These are phyloP conservation scores for Thielaviopsis ethacetica DNA, from an alignment of 2,329 filamentous ascomycete species.

Conservation along the genomic window DNA sequence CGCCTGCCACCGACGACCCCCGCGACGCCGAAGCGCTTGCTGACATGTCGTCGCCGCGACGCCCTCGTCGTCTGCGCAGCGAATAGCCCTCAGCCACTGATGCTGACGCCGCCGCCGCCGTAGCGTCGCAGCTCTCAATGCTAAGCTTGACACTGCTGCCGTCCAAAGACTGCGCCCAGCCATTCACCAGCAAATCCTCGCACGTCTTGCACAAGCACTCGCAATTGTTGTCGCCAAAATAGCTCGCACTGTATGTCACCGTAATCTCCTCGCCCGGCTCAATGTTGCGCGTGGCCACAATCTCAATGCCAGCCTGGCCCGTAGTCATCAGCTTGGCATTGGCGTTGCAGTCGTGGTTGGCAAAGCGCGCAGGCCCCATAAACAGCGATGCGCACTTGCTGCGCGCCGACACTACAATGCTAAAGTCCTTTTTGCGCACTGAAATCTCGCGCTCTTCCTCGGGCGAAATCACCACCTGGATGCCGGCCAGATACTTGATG, in stretches of 20 bases:
- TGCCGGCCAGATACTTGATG: constrained; percentile 81
- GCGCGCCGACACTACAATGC: constrained; percentile 84
- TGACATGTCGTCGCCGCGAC: constrained; percentile 27
- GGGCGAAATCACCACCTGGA: constrained; percentile 80
- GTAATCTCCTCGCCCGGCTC: constrained; percentile 86
- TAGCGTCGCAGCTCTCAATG: constrained; percentile 32
- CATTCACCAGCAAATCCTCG: constrained; percentile 58
- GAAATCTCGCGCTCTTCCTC: constrained; percentile 79
- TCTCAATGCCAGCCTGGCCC: constrained; percentile 75
- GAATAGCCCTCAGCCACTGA: constrained; percentile 37
- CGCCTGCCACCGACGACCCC: constrained; percentile 29
- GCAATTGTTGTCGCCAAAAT: constrained; percentile 89
- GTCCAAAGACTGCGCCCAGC: constrained; percentile 51
- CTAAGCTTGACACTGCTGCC: constrained; percentile 27
- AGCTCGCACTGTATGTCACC: constrained; percentile 87
- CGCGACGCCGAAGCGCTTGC: constrained; percentile 29
- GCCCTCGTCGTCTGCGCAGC: constrained; percentile 34
- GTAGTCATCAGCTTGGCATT: constrained; percentile 79
- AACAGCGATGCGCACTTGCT: constrained; percentile 86
- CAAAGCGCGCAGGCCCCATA: constrained; percentile 86
- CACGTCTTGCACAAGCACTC: constrained; percentile 88
- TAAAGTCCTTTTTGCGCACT: constrained; percentile 78
- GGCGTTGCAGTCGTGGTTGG: constrained; percentile 90
- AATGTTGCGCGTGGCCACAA: constrained; percentile 71
- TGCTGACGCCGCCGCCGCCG: no score